A percentile compares a stretch with the other conserved stretches of the same genome.
Evolutionary conservation across 257 asterid genomes (phyloP).

Genomic region (Marsdenia floribunda): DNA sequence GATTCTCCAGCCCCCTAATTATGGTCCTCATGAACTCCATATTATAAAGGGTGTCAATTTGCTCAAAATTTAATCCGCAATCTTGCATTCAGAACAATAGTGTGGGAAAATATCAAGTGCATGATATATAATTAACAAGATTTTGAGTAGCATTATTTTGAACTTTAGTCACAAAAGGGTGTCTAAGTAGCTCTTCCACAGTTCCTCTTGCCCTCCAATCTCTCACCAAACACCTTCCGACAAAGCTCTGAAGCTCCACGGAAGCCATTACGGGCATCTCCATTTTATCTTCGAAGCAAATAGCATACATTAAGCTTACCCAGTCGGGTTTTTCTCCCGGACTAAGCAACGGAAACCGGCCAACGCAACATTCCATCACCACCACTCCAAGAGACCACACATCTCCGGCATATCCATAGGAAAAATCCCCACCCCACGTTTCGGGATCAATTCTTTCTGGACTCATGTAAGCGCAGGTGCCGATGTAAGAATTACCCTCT

Average conservation of each 20-base stretch:
- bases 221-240: constrained; percentile 40
- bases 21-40: neutral
- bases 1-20: neutral
- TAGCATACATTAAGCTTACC: constrained; percentile 35
- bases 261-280: constrained; percentile 31
- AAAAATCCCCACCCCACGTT: constrained; percentile 29
- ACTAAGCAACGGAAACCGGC: constrained; percentile 36
- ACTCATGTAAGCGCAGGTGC: constrained; percentile 52
- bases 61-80: neutral
- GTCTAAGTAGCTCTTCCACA: constrained; percentile 41
- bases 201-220: constrained; percentile 49
- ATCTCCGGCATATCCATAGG: constrained; percentile 40
- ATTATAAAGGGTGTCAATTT: neutral
- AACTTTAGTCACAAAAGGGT: constrained; percentile 37
- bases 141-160: constrained; percentile 3
- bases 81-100: neutral
- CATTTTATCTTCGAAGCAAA: constrained; percentile 30
- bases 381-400: constrained; percentile 52
- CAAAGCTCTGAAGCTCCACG: constrained; percentile 33
- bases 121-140: neutral
- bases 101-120: neutral
- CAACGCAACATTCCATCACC: constrained; percentile 41
- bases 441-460: constrained; percentile 49
- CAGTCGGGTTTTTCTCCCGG: constrained; percentile 38
- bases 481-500: constrained; percentile 10